Percentiles rank a stretch among this genome's conserved stretches.
These are phyloP conservation scores for Rubroboletus pulcherrimus DNA, from an alignment of 768 basidiomycete species.

Conservation along the genomic window DNA sequence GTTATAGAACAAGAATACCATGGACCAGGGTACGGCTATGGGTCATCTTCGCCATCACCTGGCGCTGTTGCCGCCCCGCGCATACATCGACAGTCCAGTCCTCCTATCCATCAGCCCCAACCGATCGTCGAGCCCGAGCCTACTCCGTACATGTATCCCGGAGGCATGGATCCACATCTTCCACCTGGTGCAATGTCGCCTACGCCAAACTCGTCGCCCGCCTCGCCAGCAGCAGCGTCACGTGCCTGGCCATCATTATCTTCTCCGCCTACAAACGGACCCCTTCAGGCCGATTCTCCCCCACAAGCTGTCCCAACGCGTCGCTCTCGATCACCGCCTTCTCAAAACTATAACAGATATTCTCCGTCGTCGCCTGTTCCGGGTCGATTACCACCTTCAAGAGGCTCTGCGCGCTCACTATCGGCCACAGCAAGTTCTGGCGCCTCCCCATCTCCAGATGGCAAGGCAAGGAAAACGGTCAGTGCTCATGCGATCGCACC, in stretches of 20 bases:
- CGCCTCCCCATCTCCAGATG: constrained; percentile 38
- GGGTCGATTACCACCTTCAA: constrained; percentile 25
- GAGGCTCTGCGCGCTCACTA: constrained; percentile 60
- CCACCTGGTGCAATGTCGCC: constrained; percentile 61
- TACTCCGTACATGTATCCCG: constrained; percentile 20
- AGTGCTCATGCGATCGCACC: constrained; percentile 59
- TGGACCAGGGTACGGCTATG: constrained; percentile 31
- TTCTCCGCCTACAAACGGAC: constrained; percentile 30
- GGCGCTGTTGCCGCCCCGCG: constrained; percentile 18
- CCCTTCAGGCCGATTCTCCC: constrained; percentile 15
- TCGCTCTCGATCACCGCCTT: constrained; percentile 56
- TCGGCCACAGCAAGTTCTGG: constrained; percentile 59
- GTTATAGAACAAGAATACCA: constrained; percentile 89
- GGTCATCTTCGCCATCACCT: constrained; percentile 24
- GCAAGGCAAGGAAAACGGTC: constrained; percentile 57
- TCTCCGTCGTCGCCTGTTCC: constrained; percentile 28
- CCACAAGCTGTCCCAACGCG: constrained; percentile 31
- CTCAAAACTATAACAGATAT: constrained; percentile 37
- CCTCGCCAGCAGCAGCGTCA: constrained; percentile 20
- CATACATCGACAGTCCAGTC: constrained; percentile 25
- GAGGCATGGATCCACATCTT: constrained; percentile 37
- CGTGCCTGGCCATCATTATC: constrained; percentile 29
- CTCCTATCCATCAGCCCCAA: constrained; percentile 28
- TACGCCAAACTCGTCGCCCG: constrained; percentile 16
- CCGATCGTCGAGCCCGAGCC: constrained; percentile 31